phyloP scores from a whole-genome alignment of 169 alveolate species.

The Blepharisma undulans region DNA sequence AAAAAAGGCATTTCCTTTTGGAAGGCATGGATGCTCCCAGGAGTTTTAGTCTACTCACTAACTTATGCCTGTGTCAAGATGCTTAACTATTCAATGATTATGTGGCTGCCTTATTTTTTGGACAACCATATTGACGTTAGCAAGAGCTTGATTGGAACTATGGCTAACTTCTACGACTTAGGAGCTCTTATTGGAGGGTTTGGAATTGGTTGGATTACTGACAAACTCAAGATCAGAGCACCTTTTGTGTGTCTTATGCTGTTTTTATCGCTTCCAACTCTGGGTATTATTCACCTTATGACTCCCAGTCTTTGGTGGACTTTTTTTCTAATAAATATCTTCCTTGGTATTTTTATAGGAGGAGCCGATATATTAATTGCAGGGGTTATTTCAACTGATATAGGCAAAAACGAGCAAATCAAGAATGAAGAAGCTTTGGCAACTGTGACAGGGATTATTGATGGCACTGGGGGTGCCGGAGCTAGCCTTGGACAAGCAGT shows the following conservation, averaged over 20 bases:
- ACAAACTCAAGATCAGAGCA: neutral
- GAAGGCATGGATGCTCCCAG: constrained; percentile 58
- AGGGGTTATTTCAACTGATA: constrained; percentile 42
- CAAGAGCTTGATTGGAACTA: neutral
- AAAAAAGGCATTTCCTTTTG: constrained; percentile 43
- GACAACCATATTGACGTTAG: neutral
- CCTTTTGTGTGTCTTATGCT: neutral
- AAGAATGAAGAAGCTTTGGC: constrained; percentile 25
- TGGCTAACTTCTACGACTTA: constrained; percentile 5
- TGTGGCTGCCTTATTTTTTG: constrained; percentile 36
- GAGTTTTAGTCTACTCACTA: constrained; percentile 51
- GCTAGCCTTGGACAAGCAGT: constrained; percentile 11
- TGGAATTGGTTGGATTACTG: constrained; percentile 38
- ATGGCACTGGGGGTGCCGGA: constrained; percentile 39
- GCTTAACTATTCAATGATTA: constrained; percentile 35
- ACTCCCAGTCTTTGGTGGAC: neutral
- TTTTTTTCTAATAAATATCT: neutral
- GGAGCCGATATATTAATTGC: constrained; percentile 43
- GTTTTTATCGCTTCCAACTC: neutral
- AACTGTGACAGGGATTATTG: constrained; percentile 31
- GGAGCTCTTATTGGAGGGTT: constrained; percentile 37
- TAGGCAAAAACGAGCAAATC: constrained; percentile 1
- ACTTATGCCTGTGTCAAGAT: constrained; percentile 45
- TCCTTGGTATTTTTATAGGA: constrained; percentile 35
- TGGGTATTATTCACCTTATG: neutral